Percentiles rank a stretch among this genome's conserved stretches.
Evolutionary conservation across 75 land plant genomes (phyloP).

Genomic region (Cunninghamia lanceolata): DNA sequence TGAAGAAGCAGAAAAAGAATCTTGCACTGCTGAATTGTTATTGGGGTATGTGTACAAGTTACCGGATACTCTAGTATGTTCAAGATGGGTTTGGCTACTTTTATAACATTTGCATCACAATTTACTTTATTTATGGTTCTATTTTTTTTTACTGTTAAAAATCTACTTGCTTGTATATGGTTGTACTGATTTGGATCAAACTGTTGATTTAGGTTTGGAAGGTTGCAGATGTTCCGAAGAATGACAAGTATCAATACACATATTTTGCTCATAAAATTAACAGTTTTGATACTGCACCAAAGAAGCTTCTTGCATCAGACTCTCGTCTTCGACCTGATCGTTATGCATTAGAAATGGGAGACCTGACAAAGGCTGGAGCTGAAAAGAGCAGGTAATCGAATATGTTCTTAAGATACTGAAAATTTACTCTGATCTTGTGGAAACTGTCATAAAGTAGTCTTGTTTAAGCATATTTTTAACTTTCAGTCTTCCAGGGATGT

Average conservation of each 20-base stretch:
- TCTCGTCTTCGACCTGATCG: conserved; percentile 97
- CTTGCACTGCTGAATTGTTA: background rate
- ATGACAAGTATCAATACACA: conserved; percentile 90
- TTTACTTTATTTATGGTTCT: background rate
- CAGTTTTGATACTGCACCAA: conserved; percentile 97
- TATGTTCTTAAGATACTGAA: background rate
- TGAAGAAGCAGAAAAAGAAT: background rate
- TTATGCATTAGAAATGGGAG: conserved; percentile 86
- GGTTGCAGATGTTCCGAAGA: conserved; percentile 65
- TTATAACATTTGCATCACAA: background rate
- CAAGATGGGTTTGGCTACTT: background rate
- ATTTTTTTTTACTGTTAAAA: background rate
- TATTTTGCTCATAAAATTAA: conserved; percentile 92
- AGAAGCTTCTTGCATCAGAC: conserved; percentile 81
- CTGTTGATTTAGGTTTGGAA: conserved; percentile 67
- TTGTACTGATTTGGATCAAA: background rate
- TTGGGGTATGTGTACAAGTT: background rate
- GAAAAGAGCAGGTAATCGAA: conserved; percentile 74
- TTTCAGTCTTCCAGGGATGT: background rate
- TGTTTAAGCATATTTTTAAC: background rate
- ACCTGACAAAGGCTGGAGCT: conserved; percentile 82
- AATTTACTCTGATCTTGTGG: background rate
- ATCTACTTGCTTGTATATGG: background rate
- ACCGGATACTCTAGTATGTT: background rate
- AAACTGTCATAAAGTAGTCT: background rate